These are phyloP conservation scores for Combretum micranthum DNA, from an alignment of 345 rosid genomes.

Conservation along the genomic window DNA sequence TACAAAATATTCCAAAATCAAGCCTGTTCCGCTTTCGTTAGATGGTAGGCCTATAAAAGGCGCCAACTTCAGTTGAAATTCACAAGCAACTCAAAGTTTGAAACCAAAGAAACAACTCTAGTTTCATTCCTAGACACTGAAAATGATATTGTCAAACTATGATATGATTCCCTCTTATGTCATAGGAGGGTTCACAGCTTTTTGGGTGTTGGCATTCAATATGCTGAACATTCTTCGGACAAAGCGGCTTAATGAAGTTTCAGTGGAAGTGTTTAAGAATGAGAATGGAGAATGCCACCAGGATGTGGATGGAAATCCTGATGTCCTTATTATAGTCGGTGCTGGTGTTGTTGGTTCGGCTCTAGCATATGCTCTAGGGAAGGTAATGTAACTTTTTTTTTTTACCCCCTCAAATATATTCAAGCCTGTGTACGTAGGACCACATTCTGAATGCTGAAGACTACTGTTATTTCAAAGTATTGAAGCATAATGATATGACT, in stretches of 20 bases:
- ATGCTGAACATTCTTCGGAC: background rate
- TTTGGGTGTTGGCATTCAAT: constrained; percentile 3
- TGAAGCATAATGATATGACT: too few species aligned
- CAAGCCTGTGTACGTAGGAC: background rate
- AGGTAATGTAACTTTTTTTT: constrained; percentile 4
- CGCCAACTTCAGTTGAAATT: background rate
- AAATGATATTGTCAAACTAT: background rate
- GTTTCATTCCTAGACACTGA: too few species aligned
- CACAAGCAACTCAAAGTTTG: too few species aligned
- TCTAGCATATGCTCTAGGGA: constrained; percentile 13
- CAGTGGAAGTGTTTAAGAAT: background rate
- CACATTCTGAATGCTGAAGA: background rate
- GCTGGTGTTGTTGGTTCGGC: constrained; percentile 13
- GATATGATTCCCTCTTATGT: constrained; percentile 1
- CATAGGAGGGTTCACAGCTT: background rate
- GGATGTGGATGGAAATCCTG: background rate
- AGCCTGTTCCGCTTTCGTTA: background rate
- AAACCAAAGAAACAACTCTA: too few species aligned
- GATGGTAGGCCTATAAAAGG: constrained; percentile 6
- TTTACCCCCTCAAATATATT: too few species aligned
- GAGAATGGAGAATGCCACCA: background rate
- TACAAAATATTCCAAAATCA: constrained; percentile 4
- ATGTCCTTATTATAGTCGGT: constrained; percentile 12
- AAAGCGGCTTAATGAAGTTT: background rate
- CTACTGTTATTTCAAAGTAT: too few species aligned